Conservation (phyloP, 768 basidiomycete species). For the Tulasnella sp. region DNA sequence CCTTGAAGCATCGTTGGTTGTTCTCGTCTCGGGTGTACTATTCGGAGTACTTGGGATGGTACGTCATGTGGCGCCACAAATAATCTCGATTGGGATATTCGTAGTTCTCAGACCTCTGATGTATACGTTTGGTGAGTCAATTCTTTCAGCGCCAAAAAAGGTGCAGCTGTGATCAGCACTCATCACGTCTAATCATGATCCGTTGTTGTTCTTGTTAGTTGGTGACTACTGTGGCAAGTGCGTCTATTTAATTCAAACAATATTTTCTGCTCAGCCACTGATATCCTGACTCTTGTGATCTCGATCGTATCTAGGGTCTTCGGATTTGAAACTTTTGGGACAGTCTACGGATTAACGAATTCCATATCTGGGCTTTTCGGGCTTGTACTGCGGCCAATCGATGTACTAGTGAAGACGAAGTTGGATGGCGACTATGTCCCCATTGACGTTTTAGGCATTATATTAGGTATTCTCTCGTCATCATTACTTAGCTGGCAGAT, state of each 20-base stretch:
- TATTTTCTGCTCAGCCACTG: too few relatives aligned
- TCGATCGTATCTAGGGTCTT: slow-evolving; percentile 19
- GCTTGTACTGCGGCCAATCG: slow-evolving; percentile 26
- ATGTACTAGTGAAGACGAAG: slow-evolving; percentile 25
- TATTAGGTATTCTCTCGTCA: slow-evolving; percentile 20
- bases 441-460: slow-evolving; percentile 23
- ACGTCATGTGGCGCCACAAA: slow-evolving; percentile 19
- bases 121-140: slow-evolving; percentile 25
- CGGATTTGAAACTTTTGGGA: slow-evolving; percentile 28
- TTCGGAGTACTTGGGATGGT: slow-evolving; percentile 25
- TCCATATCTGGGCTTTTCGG: slow-evolving; percentile 27
- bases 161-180: not conserved
- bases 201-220: slow-evolving; percentile 14
- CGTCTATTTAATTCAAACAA: too few relatives aligned
- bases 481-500: slow-evolving; percentile 17
- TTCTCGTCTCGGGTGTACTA: slow-evolving; percentile 22
- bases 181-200: not conserved
- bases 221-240: slow-evolving; percentile 20
- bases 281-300: not conserved
- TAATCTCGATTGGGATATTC: slow-evolving; percentile 25
- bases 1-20: slow-evolving; percentile 18
- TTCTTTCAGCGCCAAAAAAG: not conserved
- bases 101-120: slow-evolving; percentile 26
- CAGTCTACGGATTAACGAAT: slow-evolving; percentile 27
- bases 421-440: slow-evolving; percentile 25